These are phyloP conservation scores for Penicillium maclennaniae DNA, from an alignment of 495 filamentous ascomycete genomes.

Conservation along the genomic window DNA sequence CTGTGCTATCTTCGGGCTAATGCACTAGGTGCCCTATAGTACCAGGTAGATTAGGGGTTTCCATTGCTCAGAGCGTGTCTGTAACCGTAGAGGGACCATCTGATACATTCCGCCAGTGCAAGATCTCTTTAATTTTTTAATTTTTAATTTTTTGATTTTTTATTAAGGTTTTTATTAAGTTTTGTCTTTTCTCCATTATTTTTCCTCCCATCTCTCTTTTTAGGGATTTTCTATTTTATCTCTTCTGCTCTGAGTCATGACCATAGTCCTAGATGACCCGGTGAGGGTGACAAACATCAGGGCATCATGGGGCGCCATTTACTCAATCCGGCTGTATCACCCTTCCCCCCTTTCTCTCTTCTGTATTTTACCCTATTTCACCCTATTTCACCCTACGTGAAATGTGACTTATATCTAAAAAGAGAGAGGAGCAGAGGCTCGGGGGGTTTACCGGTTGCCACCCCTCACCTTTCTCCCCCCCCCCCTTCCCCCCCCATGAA, in stretches of 20 bases:
- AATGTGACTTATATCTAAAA: no score
- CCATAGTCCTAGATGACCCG: background rate
- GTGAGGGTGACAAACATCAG: conserved; percentile 41
- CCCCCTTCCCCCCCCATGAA: background rate
- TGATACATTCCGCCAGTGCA: conserved; percentile 39
- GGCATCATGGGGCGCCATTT: conserved; percentile 26
- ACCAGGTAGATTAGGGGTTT: conserved; percentile 21
- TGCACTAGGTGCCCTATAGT: conserved; percentile 4
- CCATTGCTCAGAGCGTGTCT: conserved; percentile 13
- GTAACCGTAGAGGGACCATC: conserved; percentile 31
- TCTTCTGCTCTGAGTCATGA: conserved; percentile 34
- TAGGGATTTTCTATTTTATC: no score
- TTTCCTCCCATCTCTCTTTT: no score
- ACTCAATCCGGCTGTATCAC: conserved; percentile 31
- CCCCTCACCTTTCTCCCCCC: conserved; percentile 4
- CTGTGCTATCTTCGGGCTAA: conserved; percentile 9
- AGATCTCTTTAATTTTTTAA: conserved; percentile 2
- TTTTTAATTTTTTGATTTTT: background rate
- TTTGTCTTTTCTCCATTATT: background rate
- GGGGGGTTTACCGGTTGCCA: conserved; percentile 23
- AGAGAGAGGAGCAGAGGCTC: conserved; percentile 6
- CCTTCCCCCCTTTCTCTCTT: conserved; percentile 26
- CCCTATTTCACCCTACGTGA: no score
- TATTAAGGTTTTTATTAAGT: no score
- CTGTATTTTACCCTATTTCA: conserved; percentile 8